Base-by-base conservation (phyloP, 345 rosid genomes). In the Camelina sativa region DNA sequence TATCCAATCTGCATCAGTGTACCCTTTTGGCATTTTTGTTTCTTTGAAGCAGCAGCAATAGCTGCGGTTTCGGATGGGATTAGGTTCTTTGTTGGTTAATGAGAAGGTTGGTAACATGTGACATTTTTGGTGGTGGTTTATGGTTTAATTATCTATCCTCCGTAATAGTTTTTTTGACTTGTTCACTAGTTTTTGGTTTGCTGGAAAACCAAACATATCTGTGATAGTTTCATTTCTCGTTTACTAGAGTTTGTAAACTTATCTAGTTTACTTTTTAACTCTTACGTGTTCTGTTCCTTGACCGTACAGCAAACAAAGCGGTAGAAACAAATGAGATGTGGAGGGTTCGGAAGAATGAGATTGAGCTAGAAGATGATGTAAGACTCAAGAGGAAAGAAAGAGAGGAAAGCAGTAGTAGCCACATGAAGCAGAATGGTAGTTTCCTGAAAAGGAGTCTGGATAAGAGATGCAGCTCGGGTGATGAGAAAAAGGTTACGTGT, bases 251-350 rank as follows among this genome's bases (percentile, higher is more conserved):
- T 56, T 56, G 19, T 32, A 9, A 4, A 4, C 11, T 34, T 46
- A 56, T 70, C 37, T 46, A 44, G 44, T 37, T 62, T 72, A 25
- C 32, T 23, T 16, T 65, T 56, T 2, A 12, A 20, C 22, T 58
- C 54, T 50, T 38, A 60, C 44, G 10, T 51, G 77, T 19, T 80
- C 43, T 59, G 41, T 63, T 23, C 43, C 58, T 37, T 73, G 22
- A 53, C 61, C 25, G 32, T 67, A 46, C 84, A 91, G 98, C 94
- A 46, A 93, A 91, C 82, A 85, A 83, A 87, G 85, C 85, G 20
- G 95, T 85, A 59, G 96, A 93, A 82, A 89, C 88, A 54, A 88
- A 79, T 68, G 97, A 93, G 79, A 88, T 93, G 94, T 93, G 98
- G 95, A 86, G 83, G 34, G 73, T 69, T 47, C 87, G 93, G 44